These are phyloP conservation scores for Fusarium graminum DNA, from an alignment of 2,329 filamentous ascomycete species.

Conservation along the genomic window DNA sequence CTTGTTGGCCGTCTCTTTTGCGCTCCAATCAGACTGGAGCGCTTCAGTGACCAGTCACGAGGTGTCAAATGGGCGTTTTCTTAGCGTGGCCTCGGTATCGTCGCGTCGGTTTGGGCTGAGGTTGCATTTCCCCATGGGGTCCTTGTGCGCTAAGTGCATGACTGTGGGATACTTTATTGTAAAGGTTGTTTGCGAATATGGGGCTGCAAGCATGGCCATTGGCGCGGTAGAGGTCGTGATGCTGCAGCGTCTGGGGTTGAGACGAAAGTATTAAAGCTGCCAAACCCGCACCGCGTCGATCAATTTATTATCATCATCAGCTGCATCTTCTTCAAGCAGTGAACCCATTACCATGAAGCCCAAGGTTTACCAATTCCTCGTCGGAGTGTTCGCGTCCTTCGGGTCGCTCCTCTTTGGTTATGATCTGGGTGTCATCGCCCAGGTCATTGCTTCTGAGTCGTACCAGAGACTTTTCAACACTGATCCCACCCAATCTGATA, in stretches of 20 bases:
- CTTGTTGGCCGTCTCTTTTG: not conserved
- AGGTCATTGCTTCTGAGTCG: conserved; percentile 29
- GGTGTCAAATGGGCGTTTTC: not conserved
- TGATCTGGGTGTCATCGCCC: conserved; percentile 34
- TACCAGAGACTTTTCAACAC: conserved; percentile 25
- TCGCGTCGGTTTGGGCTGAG: not conserved
- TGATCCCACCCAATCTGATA: conserved; percentile 14
- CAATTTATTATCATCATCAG: not conserved
- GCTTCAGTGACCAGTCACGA: not conserved
- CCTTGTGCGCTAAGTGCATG: not conserved
- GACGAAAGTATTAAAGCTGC: conserved; percentile 1
- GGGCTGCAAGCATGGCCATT: not conserved
- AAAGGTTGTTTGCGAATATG: not conserved
- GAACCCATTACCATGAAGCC: not conserved
- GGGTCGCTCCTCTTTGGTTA: conserved; percentile 32
- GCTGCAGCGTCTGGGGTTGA: not conserved
- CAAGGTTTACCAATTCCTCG: conserved; percentile 61
- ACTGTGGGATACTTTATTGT: not conserved
- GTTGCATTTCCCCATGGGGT: not conserved
- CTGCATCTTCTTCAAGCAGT: not conserved
- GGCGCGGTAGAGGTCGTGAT: not conserved
- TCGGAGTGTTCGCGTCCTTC: conserved; percentile 46
- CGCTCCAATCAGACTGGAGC: not conserved
- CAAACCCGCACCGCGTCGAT: not conserved
- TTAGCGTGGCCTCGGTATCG: not conserved